Conservation (phyloP, 129 eudicot species). For the Calendula officinalis region DNA sequence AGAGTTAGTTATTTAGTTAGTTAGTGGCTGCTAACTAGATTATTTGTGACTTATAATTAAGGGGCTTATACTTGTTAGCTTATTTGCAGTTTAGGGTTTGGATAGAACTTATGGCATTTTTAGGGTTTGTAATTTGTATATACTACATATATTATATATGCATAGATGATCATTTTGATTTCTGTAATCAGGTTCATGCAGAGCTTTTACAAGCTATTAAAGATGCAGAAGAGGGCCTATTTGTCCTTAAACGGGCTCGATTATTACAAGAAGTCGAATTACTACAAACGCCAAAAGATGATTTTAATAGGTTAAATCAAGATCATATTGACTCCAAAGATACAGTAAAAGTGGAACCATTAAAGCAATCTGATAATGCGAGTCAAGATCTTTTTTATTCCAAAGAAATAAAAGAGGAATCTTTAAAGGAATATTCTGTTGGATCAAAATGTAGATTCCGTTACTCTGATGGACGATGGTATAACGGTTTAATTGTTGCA, state of each 20-base stretch:
- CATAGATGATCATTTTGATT: neutral
- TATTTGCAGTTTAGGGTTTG: no score
- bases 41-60: no score
- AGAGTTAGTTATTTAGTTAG: neutral
- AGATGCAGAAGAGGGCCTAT: conserved; percentile 92
- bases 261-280: conserved; percentile 70
- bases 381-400: conserved; percentile 48
- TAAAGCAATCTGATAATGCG: conserved; percentile 43
- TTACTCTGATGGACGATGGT: conserved; percentile 91
- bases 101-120: no score
- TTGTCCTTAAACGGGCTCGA: conserved; percentile 77
- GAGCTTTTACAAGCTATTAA: conserved; percentile 87
- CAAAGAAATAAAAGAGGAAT: conserved; percentile 44
- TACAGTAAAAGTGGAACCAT: conserved; percentile 49
- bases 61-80: no score
- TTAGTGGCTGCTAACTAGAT: no score
- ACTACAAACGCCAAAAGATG: conserved; percentile 30
- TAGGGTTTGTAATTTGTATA: no score
- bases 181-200: conserved; percentile 47
- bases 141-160: no score
- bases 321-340: conserved; percentile 51
- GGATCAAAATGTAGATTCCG: conserved; percentile 98
- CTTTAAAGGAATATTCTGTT: conserved; percentile 50
- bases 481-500: conserved; percentile 65
- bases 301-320: conserved; percentile 33